Evolutionary conservation across 2,329 filamentous ascomycete species (phyloP).

Genomic region (Epicoccum nigrum): DNA sequence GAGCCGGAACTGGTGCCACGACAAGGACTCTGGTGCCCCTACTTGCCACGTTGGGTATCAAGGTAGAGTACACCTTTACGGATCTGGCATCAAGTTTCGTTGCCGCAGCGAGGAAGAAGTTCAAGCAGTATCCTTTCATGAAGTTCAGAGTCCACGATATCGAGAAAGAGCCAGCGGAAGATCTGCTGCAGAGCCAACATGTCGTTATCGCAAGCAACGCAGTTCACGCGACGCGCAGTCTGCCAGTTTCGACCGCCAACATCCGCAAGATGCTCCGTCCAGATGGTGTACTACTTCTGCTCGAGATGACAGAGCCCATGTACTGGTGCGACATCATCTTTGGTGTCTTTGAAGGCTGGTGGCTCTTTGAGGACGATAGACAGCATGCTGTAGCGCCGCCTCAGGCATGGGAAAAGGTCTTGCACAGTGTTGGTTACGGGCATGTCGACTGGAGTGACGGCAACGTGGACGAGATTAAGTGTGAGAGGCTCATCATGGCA

Average conservation of each 20-base stretch:
- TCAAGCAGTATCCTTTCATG: slow-evolving; percentile 41
- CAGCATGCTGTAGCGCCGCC: slow-evolving; percentile 11
- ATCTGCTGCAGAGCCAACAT: slow-evolving; percentile 13
- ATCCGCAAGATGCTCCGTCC: slow-evolving; percentile 17
- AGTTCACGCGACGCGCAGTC: slow-evolving; percentile 27
- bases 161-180: slow-evolving; percentile 32
- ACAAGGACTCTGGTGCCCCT: slow-evolving; percentile 39
- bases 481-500: slow-evolving; percentile 10
- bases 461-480: slow-evolving; percentile 1
- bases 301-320: slow-evolving; percentile 22
- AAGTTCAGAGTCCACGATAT: slow-evolving; percentile 40
- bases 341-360: slow-evolving; percentile 33
- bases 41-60: slow-evolving; percentile 33
- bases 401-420: slow-evolving; percentile 9
- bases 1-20: slow-evolving; percentile 49
- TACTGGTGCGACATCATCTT: slow-evolving; percentile 28
- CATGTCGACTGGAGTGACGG: slow-evolving; percentile 24
- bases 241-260: slow-evolving; percentile 7
- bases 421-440: slow-evolving; percentile 17
- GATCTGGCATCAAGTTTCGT: slow-evolving; percentile 49
- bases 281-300: slow-evolving; percentile 20
- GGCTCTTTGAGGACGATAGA: slow-evolving; percentile 21
- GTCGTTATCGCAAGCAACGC: slow-evolving; percentile 23
- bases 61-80: slow-evolving; percentile 50
- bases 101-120: slow-evolving; percentile 40